Percentiles rank a stretch among this genome's conserved stretches.
These are phyloP conservation scores for Trichocladium uniseriatum DNA, from an alignment of 495 filamentous ascomycete genomes.

Conservation along the genomic window DNA sequence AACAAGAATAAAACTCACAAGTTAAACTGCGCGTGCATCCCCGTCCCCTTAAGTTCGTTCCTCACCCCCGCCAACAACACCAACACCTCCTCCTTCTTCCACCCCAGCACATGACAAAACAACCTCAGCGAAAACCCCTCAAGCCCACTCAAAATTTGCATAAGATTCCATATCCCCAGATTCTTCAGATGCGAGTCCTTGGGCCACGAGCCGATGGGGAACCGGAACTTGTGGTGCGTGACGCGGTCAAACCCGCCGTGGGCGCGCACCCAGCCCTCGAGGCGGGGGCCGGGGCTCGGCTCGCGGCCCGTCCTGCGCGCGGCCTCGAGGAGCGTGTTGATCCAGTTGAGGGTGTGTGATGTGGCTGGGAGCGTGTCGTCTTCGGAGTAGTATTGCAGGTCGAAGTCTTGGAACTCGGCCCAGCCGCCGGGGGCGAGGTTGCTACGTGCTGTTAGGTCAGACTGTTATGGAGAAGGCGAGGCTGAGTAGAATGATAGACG, in stretches of 20 bases:
- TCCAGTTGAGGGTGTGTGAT: conserved; percentile 23
- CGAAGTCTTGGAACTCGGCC: conserved; percentile 41
- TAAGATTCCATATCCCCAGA: conserved; percentile 29
- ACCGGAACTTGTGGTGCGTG: conserved; percentile 21
- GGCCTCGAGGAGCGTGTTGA: conserved; percentile 21
- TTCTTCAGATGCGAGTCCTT: conserved; percentile 36
- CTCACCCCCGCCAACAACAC: conserved; percentile 18
- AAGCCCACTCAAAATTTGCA: conserved; percentile 18
- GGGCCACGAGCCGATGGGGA: conserved; percentile 36
- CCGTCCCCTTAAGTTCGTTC: conserved; percentile 10
- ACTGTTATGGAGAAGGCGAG: not conserved
- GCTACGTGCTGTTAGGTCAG: not conserved
- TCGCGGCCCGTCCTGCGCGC: conserved; percentile 13
- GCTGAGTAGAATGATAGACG: not conserved
- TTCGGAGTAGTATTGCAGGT: conserved; percentile 24
- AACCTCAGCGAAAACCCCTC: conserved; percentile 19
- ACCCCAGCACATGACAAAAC: conserved; percentile 20
- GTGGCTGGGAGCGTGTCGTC: conserved; percentile 26
- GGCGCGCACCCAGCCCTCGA: conserved; percentile 18
- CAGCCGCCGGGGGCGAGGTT: conserved; percentile 41
- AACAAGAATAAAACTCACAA: conserved; percentile 4
- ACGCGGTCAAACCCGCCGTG: conserved; percentile 29
- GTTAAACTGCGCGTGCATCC: conserved; percentile 5
- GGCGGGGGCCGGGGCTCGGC: conserved; percentile 1
- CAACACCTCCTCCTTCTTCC: conserved; percentile 18